phyloP scores from a whole-genome alignment of 257 asterid species.

The Eustoma russellianum region DNA sequence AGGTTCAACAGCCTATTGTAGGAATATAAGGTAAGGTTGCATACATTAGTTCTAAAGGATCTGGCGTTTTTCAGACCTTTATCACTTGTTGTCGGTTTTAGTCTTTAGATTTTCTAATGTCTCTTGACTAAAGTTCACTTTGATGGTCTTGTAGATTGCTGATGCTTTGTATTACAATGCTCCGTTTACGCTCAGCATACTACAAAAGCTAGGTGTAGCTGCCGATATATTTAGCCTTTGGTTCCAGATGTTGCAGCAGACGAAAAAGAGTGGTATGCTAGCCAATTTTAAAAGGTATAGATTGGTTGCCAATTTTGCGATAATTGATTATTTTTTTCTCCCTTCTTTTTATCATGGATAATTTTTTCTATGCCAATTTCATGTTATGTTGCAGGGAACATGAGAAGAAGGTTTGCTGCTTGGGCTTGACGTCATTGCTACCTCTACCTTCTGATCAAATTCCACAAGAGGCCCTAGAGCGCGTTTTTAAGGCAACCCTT shows the following conservation, averaged over 20 bases:
- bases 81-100: too few relatives aligned
- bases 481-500: slow-evolving; percentile 80
- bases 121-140: slow-evolving; percentile 1
- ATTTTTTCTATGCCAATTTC: neutral
- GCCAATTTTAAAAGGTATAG: slow-evolving; percentile 76
- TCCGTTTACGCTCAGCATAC: slow-evolving; percentile 50
- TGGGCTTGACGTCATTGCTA: slow-evolving; percentile 92
- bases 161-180: slow-evolving; percentile 92
- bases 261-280: slow-evolving; percentile 67
- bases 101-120: too few relatives aligned
- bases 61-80: too few relatives aligned
- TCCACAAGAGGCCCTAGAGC: slow-evolving; percentile 86
- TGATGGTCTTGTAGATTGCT: slow-evolving; percentile 54
- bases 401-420: slow-evolving; percentile 91
- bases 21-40: too few relatives aligned
- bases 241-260: slow-evolving; percentile 94
- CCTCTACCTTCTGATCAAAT: slow-evolving; percentile 86
- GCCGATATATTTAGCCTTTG: slow-evolving; percentile 88
- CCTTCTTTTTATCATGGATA: neutral
- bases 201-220: slow-evolving; percentile 86
- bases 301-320: neutral
- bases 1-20: too few relatives aligned
- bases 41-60: too few relatives aligned
- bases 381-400: slow-evolving; percentile 63
- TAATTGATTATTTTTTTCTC: slow-evolving; percentile 4